Evolutionary conservation across 2,329 filamentous ascomycete species (phyloP).

Genomic region (Fusarium buxicola): DNA sequence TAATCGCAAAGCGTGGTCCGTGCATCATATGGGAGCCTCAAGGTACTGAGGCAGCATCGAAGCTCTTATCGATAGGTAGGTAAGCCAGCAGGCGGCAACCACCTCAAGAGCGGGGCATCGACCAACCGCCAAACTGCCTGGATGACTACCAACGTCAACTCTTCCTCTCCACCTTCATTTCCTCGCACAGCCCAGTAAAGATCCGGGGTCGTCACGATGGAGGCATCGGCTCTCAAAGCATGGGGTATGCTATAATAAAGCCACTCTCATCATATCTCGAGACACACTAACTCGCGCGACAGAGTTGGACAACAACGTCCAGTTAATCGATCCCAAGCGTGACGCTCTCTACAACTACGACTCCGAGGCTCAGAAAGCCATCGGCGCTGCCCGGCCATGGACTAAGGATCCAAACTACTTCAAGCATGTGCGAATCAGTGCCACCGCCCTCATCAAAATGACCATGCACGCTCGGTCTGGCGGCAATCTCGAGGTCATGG

Average conservation of each 20-base stretch:
- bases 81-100: constrained; percentile 16
- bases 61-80: constrained; percentile 50
- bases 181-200: constrained; percentile 22
- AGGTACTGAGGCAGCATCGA: neutral
- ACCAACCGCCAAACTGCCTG: constrained; percentile 19
- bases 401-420: constrained; percentile 84
- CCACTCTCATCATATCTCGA: too few species aligned
- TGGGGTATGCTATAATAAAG: constrained; percentile 40
- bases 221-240: constrained; percentile 48
- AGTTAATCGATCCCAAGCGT: constrained; percentile 84
- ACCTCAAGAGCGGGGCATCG: constrained; percentile 45
- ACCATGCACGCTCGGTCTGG: constrained; percentile 98
- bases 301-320: constrained; percentile 91
- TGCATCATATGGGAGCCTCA: neutral
- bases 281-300: constrained; percentile 27
- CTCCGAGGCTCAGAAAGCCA: constrained; percentile 72
- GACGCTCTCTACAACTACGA: constrained; percentile 94
- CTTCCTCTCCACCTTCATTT: constrained; percentile 29
- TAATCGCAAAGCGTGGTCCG: too few species aligned
- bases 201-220: constrained; percentile 41
- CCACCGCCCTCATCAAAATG: constrained; percentile 97
- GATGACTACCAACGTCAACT: constrained; percentile 30
- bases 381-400: constrained; percentile 79
- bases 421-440: constrained; percentile 92
- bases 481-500: constrained; percentile 94